Evolutionary conservation across 2,329 filamentous ascomycete genomes (phyloP).

Genomic region (Aphanoascus verrucosus): DNA sequence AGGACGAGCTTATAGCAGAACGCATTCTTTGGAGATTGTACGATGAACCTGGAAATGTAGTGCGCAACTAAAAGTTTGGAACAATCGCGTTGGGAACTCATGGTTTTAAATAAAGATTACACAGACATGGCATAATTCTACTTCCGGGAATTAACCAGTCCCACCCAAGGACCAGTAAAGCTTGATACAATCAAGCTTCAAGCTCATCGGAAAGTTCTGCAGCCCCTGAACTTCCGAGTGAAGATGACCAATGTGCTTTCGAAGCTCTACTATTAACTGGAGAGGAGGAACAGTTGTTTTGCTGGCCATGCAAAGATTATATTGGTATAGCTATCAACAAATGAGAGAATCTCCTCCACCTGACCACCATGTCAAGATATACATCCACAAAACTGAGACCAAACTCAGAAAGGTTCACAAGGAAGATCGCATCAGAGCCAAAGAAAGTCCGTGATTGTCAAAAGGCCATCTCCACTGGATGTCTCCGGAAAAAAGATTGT

Average conservation of each 20-base stretch:
- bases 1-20: constrained; percentile 14
- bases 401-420: constrained; percentile 1
- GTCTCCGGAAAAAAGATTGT: not conserved
- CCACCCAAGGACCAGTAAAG: too few species aligned
- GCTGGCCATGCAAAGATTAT: constrained; percentile 13
- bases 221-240: too few species aligned
- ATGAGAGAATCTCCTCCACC: constrained; percentile 12
- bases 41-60: constrained; percentile 15
- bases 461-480: constrained; percentile 6
- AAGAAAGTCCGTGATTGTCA: not conserved
- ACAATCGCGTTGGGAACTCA: too few species aligned
- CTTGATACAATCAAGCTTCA: too few species aligned
- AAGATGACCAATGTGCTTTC: not conserved
- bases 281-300: constrained; percentile 5
- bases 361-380: constrained; percentile 9
- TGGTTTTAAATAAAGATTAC: too few species aligned
- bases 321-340: constrained; percentile 11
- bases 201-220: too few species aligned
- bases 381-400: not conserved
- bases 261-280: not conserved
- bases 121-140: too few species aligned
- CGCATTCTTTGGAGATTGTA: constrained; percentile 15
- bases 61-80: constrained; percentile 7
- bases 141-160: too few species aligned
- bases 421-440: constrained; percentile 3